phyloP scores from a whole-genome alignment of 2,329 filamentous ascomycete genomes.

The Dactylellina haptotyla region DNA sequence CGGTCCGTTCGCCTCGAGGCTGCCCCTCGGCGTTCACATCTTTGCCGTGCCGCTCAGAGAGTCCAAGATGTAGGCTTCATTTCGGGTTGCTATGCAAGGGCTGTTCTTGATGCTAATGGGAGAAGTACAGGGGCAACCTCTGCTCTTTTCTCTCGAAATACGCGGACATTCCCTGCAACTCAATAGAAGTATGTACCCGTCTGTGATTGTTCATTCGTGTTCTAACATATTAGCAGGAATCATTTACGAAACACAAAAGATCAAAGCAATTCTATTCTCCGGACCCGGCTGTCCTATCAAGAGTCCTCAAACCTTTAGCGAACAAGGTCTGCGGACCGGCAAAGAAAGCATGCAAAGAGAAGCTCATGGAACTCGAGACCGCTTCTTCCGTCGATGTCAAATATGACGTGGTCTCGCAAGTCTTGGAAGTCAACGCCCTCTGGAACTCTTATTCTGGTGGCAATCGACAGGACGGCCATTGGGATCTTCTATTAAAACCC shows the following conservation, averaged over 20 bases:
- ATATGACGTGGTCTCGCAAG: conserved; percentile 55
- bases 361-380: conserved; percentile 31
- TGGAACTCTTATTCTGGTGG: conserved; percentile 47
- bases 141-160: conserved; percentile 37
- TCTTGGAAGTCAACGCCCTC: conserved; percentile 51
- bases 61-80: conserved; percentile 36
- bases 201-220: not conserved
- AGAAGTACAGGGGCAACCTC: conserved; percentile 35
- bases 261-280: conserved; percentile 32
- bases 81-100: not conserved
- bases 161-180: conserved; percentile 29
- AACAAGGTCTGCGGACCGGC: conserved; percentile 29
- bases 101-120: conserved; percentile 8
- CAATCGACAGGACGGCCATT: conserved; percentile 37
- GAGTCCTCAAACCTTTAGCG: conserved; percentile 16
- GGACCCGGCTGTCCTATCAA: not conserved
- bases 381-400: conserved; percentile 56
- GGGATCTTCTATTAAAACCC: conserved; percentile 28
- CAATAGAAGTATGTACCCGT: conserved; percentile 20
- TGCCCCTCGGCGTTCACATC: conserved; percentile 40
- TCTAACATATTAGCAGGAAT: conserved; percentile 4
- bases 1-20: conserved; percentile 44
- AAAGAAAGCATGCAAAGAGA: conserved; percentile 37
- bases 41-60: conserved; percentile 26
- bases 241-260: conserved; percentile 17